These are phyloP conservation scores for Rhizophora mangle DNA, from an alignment of 345 rosid genomes.

Conservation along the genomic window DNA sequence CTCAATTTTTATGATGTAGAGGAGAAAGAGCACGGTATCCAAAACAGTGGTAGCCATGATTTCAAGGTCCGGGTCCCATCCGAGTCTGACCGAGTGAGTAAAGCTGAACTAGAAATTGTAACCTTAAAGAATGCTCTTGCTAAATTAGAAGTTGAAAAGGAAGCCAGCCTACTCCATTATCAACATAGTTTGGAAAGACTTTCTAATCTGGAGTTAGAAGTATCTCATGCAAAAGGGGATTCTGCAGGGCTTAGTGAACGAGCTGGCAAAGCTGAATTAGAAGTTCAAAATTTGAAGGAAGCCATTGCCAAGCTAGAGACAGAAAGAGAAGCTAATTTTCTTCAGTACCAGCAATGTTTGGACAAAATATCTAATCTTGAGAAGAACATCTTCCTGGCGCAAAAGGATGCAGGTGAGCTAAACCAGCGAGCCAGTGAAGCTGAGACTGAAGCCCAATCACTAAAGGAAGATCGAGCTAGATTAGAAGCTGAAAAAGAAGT, in stretches of 20 bases:
- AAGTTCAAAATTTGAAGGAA: conserved; percentile 62
- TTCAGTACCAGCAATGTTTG: conserved; percentile 69
- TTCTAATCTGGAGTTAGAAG: conserved; percentile 65
- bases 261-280: conserved; percentile 74
- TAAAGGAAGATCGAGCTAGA: conserved; percentile 52
- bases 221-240: conserved; percentile 66
- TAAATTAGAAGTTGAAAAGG: conserved; percentile 86
- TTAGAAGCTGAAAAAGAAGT: conserved; percentile 67
- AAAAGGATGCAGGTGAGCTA: conserved; percentile 57
- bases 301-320: conserved; percentile 52
- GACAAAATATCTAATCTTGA: conserved; percentile 63
- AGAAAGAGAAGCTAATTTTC: conserved; percentile 59
- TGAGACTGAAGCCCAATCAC: conserved; percentile 49
- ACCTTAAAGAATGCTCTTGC: conserved; percentile 71
- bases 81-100: conserved; percentile 55
- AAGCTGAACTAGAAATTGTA: conserved; percentile 72
- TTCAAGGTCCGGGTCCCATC: conserved; percentile 43
- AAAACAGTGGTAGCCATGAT: conserved; percentile 27
- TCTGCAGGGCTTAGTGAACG: conserved; percentile 54
- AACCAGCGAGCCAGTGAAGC: conserved; percentile 58
- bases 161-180: conserved; percentile 67
- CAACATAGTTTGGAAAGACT: conserved; percentile 67
- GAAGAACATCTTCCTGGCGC: conserved; percentile 44
- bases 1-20: conserved; percentile 64
- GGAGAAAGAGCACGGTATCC: conserved; percentile 35